Evolutionary conservation across 306 rosid genomes (phyloP), one percentile per base, ranked within the genome.

Genomic region (Malus sieversii): DNA sequence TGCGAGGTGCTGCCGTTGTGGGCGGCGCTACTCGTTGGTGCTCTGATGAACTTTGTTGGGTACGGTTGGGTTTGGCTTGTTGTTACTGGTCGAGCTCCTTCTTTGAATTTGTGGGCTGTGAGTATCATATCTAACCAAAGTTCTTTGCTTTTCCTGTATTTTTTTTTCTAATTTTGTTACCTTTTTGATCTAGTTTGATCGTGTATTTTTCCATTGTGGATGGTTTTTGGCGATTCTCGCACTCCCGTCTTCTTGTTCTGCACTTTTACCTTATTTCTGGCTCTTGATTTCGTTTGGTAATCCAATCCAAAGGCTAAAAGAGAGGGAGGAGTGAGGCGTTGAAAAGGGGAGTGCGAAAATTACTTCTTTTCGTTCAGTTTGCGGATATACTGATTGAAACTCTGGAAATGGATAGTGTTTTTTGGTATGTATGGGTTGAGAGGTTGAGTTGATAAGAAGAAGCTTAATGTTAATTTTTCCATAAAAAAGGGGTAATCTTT

Each of bases 41-140:
- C 90, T 16, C 2, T 76, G 46, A 75, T 86, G 85, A 92, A 89
- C 33, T 72, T 95, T 38, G 4, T 92, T 64, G 99, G 99, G 1
- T 95, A 95, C 78, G 97, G 97, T 18, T 86, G 83, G 92, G 88
- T 95, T 79, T 90, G 97, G 97, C 80, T 95, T 40, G 74, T 92
- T 48, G 92, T 95, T 73, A 85, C 96, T 46, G 83, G 85, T 57
- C 78, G 82, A 78, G 77, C 82, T 65, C 85, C 97, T 0, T 51
- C 71, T 70, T 64, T 90, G 68, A 95, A 97, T 82, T 75, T 92
- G 66, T 92, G 97, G 97, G 97, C 90, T 38, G 97, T 92, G 46
- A 92, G 97, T 88, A 53, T 63, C 27, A 19, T 57, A 22, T n/a
- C 2, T n/a, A 22, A 57, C 13, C 27, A 9, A 57, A 48, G 53